Conservation (phyloP, 1,139 yeast genomes). For the Saccharomycopsis hybrid region DNA sequence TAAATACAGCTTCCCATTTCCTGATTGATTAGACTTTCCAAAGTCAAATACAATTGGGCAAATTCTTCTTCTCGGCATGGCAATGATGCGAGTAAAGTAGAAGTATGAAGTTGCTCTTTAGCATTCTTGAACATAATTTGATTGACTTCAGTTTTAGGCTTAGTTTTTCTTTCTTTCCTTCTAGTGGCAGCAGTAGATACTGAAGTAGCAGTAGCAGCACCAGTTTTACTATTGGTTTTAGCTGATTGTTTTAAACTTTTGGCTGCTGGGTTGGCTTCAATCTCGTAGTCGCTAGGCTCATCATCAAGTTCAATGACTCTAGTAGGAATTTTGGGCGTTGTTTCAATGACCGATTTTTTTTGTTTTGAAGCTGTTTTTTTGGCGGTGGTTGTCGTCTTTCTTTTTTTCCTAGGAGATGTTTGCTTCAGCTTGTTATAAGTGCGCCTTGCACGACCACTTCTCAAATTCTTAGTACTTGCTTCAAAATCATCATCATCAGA, state of each 20-base stretch:
- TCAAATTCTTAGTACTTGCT: conserved; percentile 17
- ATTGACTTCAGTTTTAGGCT: conserved; percentile 23
- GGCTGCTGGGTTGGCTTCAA: conserved; percentile 7
- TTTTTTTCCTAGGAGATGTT: no score
- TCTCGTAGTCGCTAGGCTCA: conserved; percentile 23
- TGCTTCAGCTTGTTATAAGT: no score
- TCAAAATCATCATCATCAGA: conserved; percentile 4
- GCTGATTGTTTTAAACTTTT: no score
- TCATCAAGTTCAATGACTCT: conserved; percentile 24
- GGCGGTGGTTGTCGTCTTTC: neutral
- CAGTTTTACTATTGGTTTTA: neutral
- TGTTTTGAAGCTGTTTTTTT: neutral
- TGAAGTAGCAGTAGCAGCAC: neutral
- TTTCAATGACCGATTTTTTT: neutral
- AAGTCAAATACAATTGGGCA: conserved; percentile 57
- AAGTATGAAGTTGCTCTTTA: conserved; percentile 55
- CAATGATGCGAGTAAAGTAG: conserved; percentile 54
- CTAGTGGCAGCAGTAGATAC: no score
- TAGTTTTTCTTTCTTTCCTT: no score
- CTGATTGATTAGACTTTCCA: conserved; percentile 71
- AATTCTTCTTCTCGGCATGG: conserved; percentile 91
- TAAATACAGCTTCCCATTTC: conserved; percentile 80
- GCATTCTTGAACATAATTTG: conserved; percentile 42
- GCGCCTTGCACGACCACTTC: conserved; percentile 1
- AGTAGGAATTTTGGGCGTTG: conserved; percentile 21